Percentiles rank a stretch among this genome's conserved stretches.
Conservation (phyloP, 1,284 basidiomycete species). For the Cutaneotrichosporon sp. region DNA sequence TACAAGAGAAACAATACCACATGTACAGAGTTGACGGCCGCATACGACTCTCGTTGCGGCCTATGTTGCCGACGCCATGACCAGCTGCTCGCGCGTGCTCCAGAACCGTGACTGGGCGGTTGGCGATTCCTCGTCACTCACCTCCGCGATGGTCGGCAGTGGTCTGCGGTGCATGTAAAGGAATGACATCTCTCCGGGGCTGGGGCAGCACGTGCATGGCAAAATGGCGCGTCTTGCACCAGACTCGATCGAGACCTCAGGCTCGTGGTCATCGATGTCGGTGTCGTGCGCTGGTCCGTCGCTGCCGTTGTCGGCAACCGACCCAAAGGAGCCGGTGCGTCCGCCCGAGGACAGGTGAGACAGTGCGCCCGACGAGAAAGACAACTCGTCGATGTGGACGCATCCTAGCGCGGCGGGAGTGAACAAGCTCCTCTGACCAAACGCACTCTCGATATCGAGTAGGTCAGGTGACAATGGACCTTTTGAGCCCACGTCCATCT, state of each 20-base stretch:
- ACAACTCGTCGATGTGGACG: slow-evolving; percentile 5
- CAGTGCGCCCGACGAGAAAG: neutral
- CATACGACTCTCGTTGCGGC: neutral
- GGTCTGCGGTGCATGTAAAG: neutral
- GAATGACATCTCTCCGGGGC: too few relatives aligned
- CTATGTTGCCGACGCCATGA: neutral
- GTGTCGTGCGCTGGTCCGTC: neutral
- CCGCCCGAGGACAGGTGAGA: neutral
- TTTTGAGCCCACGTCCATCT: neutral
- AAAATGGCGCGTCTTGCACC: neutral
- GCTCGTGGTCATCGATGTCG: neutral
- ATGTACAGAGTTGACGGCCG: neutral
- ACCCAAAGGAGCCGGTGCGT: neutral
- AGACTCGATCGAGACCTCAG: neutral
- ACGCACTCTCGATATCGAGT: neutral
- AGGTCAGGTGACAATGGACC: neutral
- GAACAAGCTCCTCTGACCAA: neutral
- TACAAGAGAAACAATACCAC: neutral
- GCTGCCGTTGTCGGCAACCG: neutral
- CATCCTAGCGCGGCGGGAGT: neutral
- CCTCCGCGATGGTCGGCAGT: slow-evolving; percentile 5
- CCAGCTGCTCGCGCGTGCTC: too few relatives aligned
- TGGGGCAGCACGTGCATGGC: neutral
- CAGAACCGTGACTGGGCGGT: neutral
- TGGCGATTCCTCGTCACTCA: slow-evolving; percentile 1